These are phyloP conservation scores for Kockiozyma suomiensis DNA, from an alignment of 805 yeast species.

Conservation along the genomic window DNA sequence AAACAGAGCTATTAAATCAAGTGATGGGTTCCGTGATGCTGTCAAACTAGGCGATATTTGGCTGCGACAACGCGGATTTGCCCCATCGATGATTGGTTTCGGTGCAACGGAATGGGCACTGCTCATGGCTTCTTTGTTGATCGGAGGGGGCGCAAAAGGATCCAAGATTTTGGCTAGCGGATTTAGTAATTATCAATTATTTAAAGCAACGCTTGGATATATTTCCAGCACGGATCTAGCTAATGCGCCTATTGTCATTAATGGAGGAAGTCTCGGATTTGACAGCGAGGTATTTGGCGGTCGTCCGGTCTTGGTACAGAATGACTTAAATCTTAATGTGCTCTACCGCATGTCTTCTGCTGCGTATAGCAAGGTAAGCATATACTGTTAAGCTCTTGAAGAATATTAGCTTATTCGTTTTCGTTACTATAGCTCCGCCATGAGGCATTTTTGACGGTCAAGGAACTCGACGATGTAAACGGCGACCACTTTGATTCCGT, in stretches of 20 bases:
- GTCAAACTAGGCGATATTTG: conserved; percentile 83
- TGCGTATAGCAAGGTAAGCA: conserved; percentile 12
- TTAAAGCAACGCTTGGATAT: conserved; percentile 83
- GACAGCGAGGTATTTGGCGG: conserved; percentile 11
- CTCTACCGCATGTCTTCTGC: conserved; percentile 24
- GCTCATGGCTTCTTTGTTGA: conserved; percentile 75
- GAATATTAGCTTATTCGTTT: conserved; percentile 24
- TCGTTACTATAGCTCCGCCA: conserved; percentile 50
- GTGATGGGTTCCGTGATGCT: conserved; percentile 86
- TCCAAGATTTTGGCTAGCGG: conserved; percentile 75
- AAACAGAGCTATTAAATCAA: conserved; percentile 70
- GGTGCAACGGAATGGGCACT: conserved; percentile 89
- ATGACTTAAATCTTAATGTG: conserved; percentile 17
- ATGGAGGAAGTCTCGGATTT: background rate
- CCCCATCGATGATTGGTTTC: conserved; percentile 76
- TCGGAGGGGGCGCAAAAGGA: conserved; percentile 73
- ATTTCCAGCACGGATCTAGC: conserved; percentile 77
- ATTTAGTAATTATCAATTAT: conserved; percentile 88
- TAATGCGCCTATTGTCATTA: conserved; percentile 23
- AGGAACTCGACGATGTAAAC: conserved; percentile 72
- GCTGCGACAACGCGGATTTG: conserved; percentile 84
- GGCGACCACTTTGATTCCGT: conserved; percentile 81
- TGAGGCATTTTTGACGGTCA: conserved; percentile 69
- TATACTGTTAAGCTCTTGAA: background rate
- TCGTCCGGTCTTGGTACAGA: conserved; percentile 20